Base-by-base conservation (phyloP, 441 rosid genomes). In the Adansonia rubrostipa region DNA sequence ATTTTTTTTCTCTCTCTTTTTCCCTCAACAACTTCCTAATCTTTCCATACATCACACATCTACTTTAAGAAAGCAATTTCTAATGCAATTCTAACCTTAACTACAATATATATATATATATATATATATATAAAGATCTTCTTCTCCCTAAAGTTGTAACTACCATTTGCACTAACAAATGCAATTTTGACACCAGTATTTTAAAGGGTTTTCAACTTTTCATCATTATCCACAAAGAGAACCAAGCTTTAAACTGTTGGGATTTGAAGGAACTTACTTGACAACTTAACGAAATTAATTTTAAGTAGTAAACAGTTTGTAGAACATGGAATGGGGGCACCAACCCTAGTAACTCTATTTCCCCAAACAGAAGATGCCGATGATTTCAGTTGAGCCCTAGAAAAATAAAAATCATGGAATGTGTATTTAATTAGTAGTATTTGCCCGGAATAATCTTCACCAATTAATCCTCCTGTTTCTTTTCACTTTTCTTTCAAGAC, bases 401-500 rank as follows among this genome's bases (percentile, higher is more conserved):
- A 14, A 22, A 22, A 1, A 60, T 24, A 60, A 24, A 2, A 28
- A 63, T 22, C n/a, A 61, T 1, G 15, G 2, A 24, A 61, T 58
- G 6, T 61, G 66, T 61, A 61, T n/a, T 61, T 61, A 1, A 24
- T 24, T 20, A 22, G 24, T 9, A 60, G 8, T 1, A 61, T n/a
- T 61, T 61, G 7, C 65, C 7, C 0, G 65, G 40, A 9, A 20
- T 22, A 60, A 65, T 63, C n/a, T 64, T 64, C 15, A 64, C 69
- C 47, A 33, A 28, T 63, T 13, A 13, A 36, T 36, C 19, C 6
- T 64, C 69, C 69, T 24, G 14, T 7, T 33, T 54, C 10, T 54
- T 5, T 57, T 73, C 33, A 15, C 36, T 56, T 57, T 42, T 56
- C 17, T 73, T 56, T 73, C 17, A 73, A 73, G 76, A 65, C 24